Conservation (phyloP, 2,329 filamentous ascomycete species). For the Ophiostoma angusticollis region DNA sequence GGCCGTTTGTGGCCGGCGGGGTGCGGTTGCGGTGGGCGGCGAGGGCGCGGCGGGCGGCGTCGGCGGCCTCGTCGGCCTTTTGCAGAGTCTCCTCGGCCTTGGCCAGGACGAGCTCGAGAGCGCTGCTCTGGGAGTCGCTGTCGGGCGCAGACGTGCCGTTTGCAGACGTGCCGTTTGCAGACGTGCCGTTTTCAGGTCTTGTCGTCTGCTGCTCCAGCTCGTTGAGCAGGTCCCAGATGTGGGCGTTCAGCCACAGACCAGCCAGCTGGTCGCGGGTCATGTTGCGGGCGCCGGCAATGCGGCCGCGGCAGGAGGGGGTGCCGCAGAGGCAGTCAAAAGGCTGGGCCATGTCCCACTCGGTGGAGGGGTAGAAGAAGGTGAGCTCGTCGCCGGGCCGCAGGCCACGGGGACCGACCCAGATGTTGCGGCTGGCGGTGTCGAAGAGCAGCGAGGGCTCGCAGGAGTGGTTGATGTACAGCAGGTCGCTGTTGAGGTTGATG, state of each 20-base stretch:
- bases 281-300: slow-evolving; percentile 49
- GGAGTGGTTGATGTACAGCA: slow-evolving; percentile 56
- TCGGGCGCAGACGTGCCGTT: slow-evolving; percentile 6
- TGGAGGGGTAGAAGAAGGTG: slow-evolving; percentile 64
- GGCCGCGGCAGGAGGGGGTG: slow-evolving; percentile 42
- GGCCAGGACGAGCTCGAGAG: slow-evolving; percentile 29
- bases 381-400: slow-evolving; percentile 44
- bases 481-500: slow-evolving; percentile 50
- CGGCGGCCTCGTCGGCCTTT: slow-evolving; percentile 34
- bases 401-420: slow-evolving; percentile 45
- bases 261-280: slow-evolving; percentile 42
- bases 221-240: slow-evolving; percentile 44
- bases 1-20: too few species aligned
- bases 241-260: slow-evolving; percentile 48
- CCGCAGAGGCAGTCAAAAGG: slow-evolving; percentile 55
- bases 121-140: slow-evolving; percentile 28
- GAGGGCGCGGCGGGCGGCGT: slow-evolving; percentile 32
- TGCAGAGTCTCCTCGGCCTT: slow-evolving; percentile 33
- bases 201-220: slow-evolving; percentile 15
- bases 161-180: slow-evolving; percentile 6
- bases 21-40: slow-evolving; percentile 21
- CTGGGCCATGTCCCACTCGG: slow-evolving; percentile 63
- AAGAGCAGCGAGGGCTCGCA: slow-evolving; percentile 55
- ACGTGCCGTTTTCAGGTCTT: slow-evolving; percentile 5
- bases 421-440: slow-evolving; percentile 41